Evolutionary conservation across 371 early-diverging fungal genomes (phyloP).

Genomic region (Saksenaea oblongispora): DNA sequence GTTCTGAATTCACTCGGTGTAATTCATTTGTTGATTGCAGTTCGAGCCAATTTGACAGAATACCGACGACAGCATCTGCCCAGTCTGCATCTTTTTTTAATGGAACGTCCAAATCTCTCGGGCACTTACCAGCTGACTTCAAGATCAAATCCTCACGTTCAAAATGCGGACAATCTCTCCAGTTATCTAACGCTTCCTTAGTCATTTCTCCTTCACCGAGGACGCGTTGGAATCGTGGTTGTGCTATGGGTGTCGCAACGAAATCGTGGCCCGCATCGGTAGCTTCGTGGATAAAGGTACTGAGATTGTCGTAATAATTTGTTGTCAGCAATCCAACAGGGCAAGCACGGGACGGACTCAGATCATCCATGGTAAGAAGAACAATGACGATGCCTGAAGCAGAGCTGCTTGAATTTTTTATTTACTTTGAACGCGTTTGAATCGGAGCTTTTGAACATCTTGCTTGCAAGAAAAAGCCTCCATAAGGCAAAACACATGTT

Average conservation of each 20-base stretch:
- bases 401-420: not conserved
- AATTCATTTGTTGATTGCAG: constrained; percentile 56
- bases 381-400: not conserved
- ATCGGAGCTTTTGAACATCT: not conserved
- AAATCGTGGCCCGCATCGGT: constrained; percentile 61
- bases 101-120: not conserved
- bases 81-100: constrained; percentile 30
- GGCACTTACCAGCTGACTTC: constrained; percentile 42
- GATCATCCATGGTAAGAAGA: constrained; percentile 8
- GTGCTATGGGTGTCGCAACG: constrained; percentile 59
- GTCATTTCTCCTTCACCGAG: constrained; percentile 29
- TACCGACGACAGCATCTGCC: constrained; percentile 54
- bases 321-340: constrained; percentile 37
- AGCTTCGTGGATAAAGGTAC: constrained; percentile 42
- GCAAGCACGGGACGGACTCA: constrained; percentile 22
- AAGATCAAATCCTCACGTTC: constrained; percentile 46
- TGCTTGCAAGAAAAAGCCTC: no score
- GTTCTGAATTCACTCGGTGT: constrained; percentile 62
- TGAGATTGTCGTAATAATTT: constrained; percentile 39
- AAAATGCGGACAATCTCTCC: constrained; percentile 48
- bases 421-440: not conserved
- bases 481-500: no score
- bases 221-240: constrained; percentile 53
- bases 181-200: constrained; percentile 18
- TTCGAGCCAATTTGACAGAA: constrained; percentile 61